A percentile compares a stretch with the other conserved stretches of the same genome.
Evolutionary conservation across 2,329 filamentous ascomycete species (phyloP).

Genomic region (Trematosphaeria pertusa): DNA sequence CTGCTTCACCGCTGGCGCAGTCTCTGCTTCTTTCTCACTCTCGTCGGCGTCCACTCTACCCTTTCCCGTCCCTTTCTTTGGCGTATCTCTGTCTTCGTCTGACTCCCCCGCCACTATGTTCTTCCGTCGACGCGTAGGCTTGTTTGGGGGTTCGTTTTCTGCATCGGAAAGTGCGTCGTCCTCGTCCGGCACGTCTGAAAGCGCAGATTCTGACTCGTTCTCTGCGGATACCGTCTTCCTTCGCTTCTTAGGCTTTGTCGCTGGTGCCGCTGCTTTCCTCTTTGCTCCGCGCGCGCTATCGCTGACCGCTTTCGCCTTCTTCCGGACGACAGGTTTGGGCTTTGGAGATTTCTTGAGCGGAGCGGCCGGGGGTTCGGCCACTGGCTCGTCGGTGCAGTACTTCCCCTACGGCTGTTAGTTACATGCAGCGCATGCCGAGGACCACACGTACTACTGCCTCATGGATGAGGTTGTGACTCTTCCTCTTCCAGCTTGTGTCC

Average conservation of each 20-base stretch:
- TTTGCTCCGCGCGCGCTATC: conserved; percentile 35
- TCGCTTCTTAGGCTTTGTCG: conserved; percentile 41
- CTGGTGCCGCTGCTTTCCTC: conserved; percentile 34
- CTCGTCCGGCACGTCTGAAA: conserved; percentile 20
- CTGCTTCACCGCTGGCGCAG: conserved; percentile 17
- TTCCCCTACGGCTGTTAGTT: conserved; percentile 30
- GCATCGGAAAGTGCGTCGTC: conserved; percentile 28
- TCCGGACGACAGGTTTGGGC: conserved; percentile 25
- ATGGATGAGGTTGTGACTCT: conserved; percentile 48
- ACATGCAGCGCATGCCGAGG: not conserved
- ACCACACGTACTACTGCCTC: conserved; percentile 36
- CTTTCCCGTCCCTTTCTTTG: conserved; percentile 16
- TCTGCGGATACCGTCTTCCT: conserved; percentile 38
- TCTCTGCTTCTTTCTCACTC: conserved; percentile 20
- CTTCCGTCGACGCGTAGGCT: conserved; percentile 28
- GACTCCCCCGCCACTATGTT: conserved; percentile 39
- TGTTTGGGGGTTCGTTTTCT: conserved; percentile 36
- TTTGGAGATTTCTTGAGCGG: conserved; percentile 30
- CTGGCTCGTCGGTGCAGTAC: conserved; percentile 35
- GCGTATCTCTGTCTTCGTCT: conserved; percentile 27
- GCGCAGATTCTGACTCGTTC: conserved; percentile 35
- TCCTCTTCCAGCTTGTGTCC: conserved; percentile 62
- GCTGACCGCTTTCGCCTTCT: conserved; percentile 25
- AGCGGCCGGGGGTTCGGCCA: conserved; percentile 10
- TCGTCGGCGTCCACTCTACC: conserved; percentile 24